Evolutionary conservation across 2,329 filamentous ascomycete genomes (phyloP), one percentile per base, ranked within the genome.

Genomic region (Tolypocladium nubicola): DNA sequence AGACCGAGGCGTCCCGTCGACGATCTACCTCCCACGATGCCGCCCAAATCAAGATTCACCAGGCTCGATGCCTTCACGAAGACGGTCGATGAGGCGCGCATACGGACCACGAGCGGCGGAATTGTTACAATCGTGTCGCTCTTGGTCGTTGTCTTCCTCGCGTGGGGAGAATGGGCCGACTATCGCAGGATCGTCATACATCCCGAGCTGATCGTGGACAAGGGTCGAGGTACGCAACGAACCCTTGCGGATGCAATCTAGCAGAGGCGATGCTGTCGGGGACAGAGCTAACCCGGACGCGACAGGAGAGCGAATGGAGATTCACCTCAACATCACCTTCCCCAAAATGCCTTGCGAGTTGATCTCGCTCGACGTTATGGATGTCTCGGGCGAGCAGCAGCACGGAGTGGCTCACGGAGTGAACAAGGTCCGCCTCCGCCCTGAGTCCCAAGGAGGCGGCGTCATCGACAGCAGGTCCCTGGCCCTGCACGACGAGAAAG

Each of bases 41-140:
- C 92, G 63, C 77, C 87, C 68, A 96, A 96, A 79, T 96, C 90
- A 65, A 87, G 94, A 73, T 97, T 99, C 71, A 96, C 89, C 59
- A 87, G 88, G 83, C 89, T 99, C 62, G 94, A 99, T 75, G 94
- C 94, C 80, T 99, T 99, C 73, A 96, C 93, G 55, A 99, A 99
- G 77, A 99, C 94, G 14, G 94, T 99, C 65, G 94, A 99, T 73
- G 94, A 99, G 84, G 94, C 95, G 64, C 85, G 94, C 66, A 85
- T 99, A 70, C 88, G 95, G 67, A 99, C 94, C 38, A 97, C 92
- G 8, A 96, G 91, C 3, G 94, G 94, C 63, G 94, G 94, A 64
- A 84, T 99, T 65, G 90, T 99, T 67, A 99, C 94, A 57, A 91
- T 99, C 66, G 82, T 87, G 63, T 97, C 92, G 60, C 78, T 99